Conservation (phyloP, 768 basidiomycete genomes). For the Mycena filopes region DNA sequence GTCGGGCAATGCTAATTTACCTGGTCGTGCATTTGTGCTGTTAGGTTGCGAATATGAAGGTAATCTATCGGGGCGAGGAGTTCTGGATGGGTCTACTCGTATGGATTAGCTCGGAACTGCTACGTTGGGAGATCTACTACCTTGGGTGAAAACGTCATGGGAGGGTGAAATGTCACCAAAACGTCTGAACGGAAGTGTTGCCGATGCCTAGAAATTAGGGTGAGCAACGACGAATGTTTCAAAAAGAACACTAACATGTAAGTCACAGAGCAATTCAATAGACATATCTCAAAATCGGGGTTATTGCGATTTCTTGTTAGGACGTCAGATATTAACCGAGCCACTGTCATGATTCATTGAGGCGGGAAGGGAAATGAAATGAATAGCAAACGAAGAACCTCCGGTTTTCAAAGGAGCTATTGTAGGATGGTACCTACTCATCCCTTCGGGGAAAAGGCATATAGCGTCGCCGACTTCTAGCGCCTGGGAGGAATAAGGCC, state of each 20-base stretch:
- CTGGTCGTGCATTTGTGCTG: constrained; percentile 67
- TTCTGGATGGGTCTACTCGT: constrained; percentile 71
- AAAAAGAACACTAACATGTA: constrained; percentile 64
- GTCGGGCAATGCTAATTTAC: constrained; percentile 11
- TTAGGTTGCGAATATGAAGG: constrained; percentile 65
- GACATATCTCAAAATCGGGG: constrained; percentile 75
- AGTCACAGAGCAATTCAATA: constrained; percentile 84
- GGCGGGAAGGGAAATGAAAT: constrained; percentile 18
- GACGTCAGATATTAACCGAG: constrained; percentile 83
- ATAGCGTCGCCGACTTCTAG: constrained; percentile 81
- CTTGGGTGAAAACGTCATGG: constrained; percentile 73
- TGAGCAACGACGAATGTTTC: constrained; percentile 7
- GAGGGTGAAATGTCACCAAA: constrained; percentile 82
- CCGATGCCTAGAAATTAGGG: constrained; percentile 65
- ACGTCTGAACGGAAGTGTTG: constrained; percentile 92
- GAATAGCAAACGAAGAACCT: constrained; percentile 50
- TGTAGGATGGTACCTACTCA: constrained; percentile 85
- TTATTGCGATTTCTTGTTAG: constrained; percentile 75
- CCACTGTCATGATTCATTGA: constrained; percentile 57
- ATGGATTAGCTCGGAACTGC: constrained; percentile 13
- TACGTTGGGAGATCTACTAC: constrained; percentile 42
- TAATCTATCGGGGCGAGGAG: constrained; percentile 76
- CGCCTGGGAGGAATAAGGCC: constrained; percentile 56
- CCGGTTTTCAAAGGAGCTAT: constrained; percentile 91
- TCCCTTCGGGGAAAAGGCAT: constrained; percentile 88